A percentile compares a stretch with the other conserved stretches of the same genome.
Evolutionary conservation across 2,329 filamentous ascomycete genomes (phyloP).

Genomic region (Apiospora aurea): DNA sequence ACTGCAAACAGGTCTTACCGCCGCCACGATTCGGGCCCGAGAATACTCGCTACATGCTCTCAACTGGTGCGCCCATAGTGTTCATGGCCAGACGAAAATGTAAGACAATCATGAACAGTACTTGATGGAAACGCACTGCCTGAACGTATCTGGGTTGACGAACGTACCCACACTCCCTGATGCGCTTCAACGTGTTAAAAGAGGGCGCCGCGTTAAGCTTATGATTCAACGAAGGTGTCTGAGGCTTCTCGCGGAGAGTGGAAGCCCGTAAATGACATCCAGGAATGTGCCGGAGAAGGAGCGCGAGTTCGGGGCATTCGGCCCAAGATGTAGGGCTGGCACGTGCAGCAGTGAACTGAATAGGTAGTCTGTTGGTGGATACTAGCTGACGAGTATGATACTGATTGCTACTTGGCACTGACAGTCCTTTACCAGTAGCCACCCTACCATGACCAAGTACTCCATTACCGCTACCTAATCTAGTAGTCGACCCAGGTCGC

Average conservation of each 20-base stretch:
- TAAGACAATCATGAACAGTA: neutral
- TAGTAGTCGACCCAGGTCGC: neutral
- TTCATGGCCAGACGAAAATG: neutral
- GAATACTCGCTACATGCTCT: neutral
- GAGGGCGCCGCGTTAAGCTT: slow-evolving; percentile 4
- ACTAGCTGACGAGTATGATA: neutral
- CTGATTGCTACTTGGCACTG: neutral
- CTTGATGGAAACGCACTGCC: neutral
- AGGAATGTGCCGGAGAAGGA: neutral
- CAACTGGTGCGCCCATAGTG: neutral
- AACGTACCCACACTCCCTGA: neutral
- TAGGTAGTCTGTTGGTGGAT: neutral
- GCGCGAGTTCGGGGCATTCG: neutral
- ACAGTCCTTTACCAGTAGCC: neutral
- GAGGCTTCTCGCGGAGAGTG: slow-evolving; percentile 9
- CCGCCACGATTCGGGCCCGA: neutral
- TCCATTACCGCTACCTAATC: too few species aligned
- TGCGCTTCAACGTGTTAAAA: neutral
- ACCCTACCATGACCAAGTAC: too few species aligned
- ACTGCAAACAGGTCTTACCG: neutral
- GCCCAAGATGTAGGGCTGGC: neutral
- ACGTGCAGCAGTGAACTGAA: neutral
- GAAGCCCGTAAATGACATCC: neutral
- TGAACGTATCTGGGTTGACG: neutral
- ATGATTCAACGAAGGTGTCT: neutral